A percentile compares a stretch with the other conserved stretches of the same genome.
phyloP scores from a whole-genome alignment of 225 moss, liverwort and hornwort genomes.

The Takakia lepidozioides region DNA sequence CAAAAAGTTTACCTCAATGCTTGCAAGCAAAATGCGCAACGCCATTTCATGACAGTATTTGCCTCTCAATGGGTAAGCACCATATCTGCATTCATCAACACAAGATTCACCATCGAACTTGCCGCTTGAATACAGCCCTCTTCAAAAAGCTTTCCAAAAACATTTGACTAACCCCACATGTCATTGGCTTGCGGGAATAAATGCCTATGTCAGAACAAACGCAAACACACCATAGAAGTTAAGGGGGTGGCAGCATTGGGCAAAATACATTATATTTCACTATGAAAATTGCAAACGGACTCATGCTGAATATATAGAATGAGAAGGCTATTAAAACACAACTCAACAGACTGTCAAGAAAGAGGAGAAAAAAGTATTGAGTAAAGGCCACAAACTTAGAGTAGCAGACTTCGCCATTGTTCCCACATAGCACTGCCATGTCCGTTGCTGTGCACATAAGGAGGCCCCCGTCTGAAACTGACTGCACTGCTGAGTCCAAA shows the following conservation, averaged over 20 bases:
- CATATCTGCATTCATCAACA: slow-evolving; percentile 43
- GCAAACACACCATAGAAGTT: too few species aligned
- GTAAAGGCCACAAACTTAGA: slow-evolving; percentile 87
- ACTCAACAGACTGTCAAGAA: too few species aligned
- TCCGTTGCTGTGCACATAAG: slow-evolving; percentile 93
- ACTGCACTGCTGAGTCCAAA: slow-evolving; percentile 95
- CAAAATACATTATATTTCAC: too few species aligned
- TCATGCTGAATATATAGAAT: too few species aligned
- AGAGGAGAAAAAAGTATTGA: too few species aligned
- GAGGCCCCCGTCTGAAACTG: slow-evolving; percentile 81
- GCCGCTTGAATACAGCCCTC: not conserved
- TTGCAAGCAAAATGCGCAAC: slow-evolving; percentile 77
- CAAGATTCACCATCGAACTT: not conserved
- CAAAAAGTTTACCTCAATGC: slow-evolving; percentile 42
- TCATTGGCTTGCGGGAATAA: too few species aligned
- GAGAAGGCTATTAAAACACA: too few species aligned
- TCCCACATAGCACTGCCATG: slow-evolving; percentile 99
- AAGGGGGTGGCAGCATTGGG: too few species aligned
- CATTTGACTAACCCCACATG: not conserved
- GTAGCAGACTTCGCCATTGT: slow-evolving; percentile 99
- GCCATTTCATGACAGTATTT: slow-evolving; percentile 99
- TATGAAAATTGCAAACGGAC: too few species aligned
- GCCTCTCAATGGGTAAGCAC: slow-evolving; percentile 95
- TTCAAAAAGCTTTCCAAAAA: too few species aligned
- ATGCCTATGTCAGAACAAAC: too few species aligned